Conservation (phyloP, 495 filamentous ascomycete species). For the Penicillium longicatenatum region DNA sequence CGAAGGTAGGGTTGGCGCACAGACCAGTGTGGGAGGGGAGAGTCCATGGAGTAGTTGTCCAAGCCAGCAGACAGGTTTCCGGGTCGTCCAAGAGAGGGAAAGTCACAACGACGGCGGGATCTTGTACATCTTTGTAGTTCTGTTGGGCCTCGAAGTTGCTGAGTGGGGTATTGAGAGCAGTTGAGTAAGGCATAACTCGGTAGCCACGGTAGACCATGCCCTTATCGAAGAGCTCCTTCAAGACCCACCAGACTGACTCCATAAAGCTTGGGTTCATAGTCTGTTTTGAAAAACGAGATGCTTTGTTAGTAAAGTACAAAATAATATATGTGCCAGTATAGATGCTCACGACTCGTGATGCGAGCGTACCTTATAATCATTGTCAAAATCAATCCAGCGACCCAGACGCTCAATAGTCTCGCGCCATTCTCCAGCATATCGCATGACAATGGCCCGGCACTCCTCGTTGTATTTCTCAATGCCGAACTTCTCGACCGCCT, state of each 20-base stretch:
- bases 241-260: constrained; percentile 97
- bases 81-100: constrained; percentile 82
- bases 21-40: constrained; percentile 82
- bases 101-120: constrained; percentile 87
- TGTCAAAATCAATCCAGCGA: constrained; percentile 98
- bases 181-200: constrained; percentile 94
- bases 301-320: neutral
- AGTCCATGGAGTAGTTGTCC: constrained; percentile 96
- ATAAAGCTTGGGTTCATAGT: constrained; percentile 95
- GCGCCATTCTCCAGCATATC: constrained; percentile 87
- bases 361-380: constrained; percentile 81
- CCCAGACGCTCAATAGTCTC: constrained; percentile 86
- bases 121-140: constrained; percentile 92
- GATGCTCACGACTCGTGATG: neutral
- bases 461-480: constrained; percentile 91
- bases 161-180: constrained; percentile 82
- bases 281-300: constrained; percentile 36
- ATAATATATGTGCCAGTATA: neutral
- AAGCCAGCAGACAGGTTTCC: constrained; percentile 75
- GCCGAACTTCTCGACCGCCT: constrained; percentile 84
- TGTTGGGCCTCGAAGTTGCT: constrained; percentile 94
- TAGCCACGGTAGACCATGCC: constrained; percentile 85
- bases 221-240: constrained; percentile 90
- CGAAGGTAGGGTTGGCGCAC: constrained; percentile 84
- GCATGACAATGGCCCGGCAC: constrained; percentile 93